Evolutionary conservation across 208 protist species (phyloP).

Genomic region (Trypanosoma melophagium): DNA sequence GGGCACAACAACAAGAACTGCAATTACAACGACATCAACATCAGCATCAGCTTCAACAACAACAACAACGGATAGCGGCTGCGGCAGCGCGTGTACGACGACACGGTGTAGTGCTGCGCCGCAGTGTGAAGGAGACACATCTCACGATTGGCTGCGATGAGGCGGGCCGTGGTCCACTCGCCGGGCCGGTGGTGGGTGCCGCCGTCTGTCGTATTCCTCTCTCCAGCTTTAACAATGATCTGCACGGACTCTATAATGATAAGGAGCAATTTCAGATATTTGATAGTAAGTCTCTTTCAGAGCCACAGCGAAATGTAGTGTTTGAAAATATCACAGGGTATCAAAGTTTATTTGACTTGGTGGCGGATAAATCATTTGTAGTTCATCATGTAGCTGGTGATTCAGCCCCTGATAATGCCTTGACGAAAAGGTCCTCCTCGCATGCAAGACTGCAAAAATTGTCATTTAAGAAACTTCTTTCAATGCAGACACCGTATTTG

Average conservation of each 20-base stretch:
- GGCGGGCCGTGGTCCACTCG: constrained; percentile 84
- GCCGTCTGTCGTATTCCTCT: constrained; percentile 81
- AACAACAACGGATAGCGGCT: constrained; percentile 50
- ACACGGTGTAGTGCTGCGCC: constrained; percentile 68
- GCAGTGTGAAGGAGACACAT: constrained; percentile 85
- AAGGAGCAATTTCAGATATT: constrained; percentile 86
- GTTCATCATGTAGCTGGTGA: constrained; percentile 82
- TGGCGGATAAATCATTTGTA: constrained; percentile 53
- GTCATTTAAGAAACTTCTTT: constrained; percentile 83
- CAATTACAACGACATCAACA: constrained; percentile 15
- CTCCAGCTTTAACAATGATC: constrained; percentile 88
- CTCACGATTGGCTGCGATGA: constrained; percentile 90
- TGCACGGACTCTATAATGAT: constrained; percentile 68
- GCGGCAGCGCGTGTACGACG: constrained; percentile 59
- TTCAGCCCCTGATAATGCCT: constrained; percentile 35
- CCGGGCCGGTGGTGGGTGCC: constrained; percentile 87
- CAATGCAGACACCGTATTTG: constrained; percentile 84
- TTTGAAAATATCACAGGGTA: constrained; percentile 85
- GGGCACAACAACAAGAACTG: constrained; percentile 19
- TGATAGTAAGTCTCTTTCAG: constrained; percentile 84
- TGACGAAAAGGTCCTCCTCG: constrained; percentile 50
- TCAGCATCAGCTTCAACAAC: constrained; percentile 36
- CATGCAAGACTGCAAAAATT: constrained; percentile 67
- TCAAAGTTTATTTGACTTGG: constrained; percentile 73
- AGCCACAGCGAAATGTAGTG: constrained; percentile 72